Evolutionary conservation across 257 asterid genomes (phyloP).

Genomic region (Ilex asprella): DNA sequence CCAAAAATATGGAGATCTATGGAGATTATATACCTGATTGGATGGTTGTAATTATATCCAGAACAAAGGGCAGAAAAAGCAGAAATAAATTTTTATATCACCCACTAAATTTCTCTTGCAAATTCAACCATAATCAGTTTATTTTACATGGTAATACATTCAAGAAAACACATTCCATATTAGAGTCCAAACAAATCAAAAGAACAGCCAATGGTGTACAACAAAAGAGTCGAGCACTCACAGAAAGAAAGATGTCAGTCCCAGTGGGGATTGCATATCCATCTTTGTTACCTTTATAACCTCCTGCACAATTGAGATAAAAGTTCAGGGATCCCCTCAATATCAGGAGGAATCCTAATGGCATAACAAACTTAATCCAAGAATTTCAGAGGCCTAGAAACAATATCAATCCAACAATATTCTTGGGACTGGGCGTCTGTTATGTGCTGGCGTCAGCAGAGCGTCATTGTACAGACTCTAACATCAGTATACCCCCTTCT

Average conservation of each 20-base stretch:
- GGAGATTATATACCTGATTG: slow-evolving; percentile 85
- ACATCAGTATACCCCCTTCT: too few species aligned
- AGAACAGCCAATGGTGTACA: background rate
- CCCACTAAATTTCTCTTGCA: background rate
- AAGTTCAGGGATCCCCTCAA: slow-evolving; percentile 8
- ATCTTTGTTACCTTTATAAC: slow-evolving; percentile 59
- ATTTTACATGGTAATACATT: slow-evolving; percentile 4
- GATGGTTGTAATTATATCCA: background rate
- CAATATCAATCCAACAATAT: too few species aligned
- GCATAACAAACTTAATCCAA: too few species aligned
- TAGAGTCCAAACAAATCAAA: background rate
- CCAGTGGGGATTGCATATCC: slow-evolving; percentile 83
- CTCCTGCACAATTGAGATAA: slow-evolving; percentile 47
- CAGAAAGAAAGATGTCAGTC: slow-evolving; percentile 82
- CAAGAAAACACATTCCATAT: background rate
- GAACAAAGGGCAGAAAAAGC: background rate
- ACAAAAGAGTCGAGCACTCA: slow-evolving; percentile 20
- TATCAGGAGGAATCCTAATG: too few species aligned
- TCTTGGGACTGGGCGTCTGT: too few species aligned
- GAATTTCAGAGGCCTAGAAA: too few species aligned
- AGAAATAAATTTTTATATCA: background rate
- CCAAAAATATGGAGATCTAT: slow-evolving; percentile 92
- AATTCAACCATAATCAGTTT: background rate
- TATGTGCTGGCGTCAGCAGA: too few species aligned
- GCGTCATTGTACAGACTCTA: too few species aligned